Evolutionary conservation across 345 rosid species (phyloP), one percentile per base, ranked within the genome.

Genomic region (Tarenaya hassleriana): DNA sequence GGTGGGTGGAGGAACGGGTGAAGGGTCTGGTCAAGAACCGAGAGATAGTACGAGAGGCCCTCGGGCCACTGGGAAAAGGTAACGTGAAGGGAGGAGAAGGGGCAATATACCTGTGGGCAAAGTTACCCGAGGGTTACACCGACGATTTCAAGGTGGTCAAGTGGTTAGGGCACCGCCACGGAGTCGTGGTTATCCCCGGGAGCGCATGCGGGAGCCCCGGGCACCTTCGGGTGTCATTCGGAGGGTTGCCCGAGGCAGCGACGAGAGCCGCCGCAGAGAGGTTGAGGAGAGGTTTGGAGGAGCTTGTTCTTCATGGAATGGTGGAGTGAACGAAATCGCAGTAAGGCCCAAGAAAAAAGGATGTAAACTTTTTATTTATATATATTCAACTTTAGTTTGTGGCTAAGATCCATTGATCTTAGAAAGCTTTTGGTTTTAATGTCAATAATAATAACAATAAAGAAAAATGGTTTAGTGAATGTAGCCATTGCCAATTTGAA

Each of bases 41-140:
- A 50, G 88, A 88, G 60, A 79, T 88, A 14, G 76, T 88, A n/a
- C 46, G 34, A 50, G 73, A 83, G 51, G 95, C 97, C 6, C 86
- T 92, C 34, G 73, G 80, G 16, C 97, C 95, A 1, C 60, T 92
- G 16, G 97, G 98, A 12, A 69, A 78, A 55, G 86, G 57, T 16
- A 77, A 83, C 1, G 77, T 88, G 10, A 84, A 70, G 68, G 98
- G 98, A 8, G 97, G 97, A 57, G 98, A 92, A 71, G 97, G 98
- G 1, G 94, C 88, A 12, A 80, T 92, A 6, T 92, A 92, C 85
- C 37, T 92, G 54, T 92, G 97, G 98, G 97, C 83, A 1, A 88
- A 66, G 63, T 84, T 92, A 50, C 97, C 97, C 0, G 84, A 82
- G 13, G 50, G 69, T 43, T 47, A 64, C 12, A 10, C 2, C 0